Evolutionary conservation across 495 filamentous ascomycete species (phyloP).

Genomic region (Arthonia radiata): DNA sequence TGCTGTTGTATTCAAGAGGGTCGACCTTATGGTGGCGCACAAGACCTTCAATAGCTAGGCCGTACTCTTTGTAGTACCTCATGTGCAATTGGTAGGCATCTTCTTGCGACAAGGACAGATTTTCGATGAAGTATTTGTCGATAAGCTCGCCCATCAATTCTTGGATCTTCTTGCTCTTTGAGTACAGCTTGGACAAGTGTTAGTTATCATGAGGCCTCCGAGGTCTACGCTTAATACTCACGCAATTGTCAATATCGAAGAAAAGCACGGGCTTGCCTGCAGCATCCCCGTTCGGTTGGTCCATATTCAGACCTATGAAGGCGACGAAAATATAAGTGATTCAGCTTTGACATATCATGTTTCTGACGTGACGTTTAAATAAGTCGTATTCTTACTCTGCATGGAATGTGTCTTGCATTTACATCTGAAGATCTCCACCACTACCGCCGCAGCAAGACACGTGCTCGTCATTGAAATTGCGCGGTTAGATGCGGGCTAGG

Average conservation of each 20-base stretch:
- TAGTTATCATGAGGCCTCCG: too few species aligned
- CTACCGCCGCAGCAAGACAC: too few species aligned
- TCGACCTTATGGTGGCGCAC: slow-evolving; percentile 90
- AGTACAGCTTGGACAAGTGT: too few species aligned
- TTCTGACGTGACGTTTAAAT: neutral
- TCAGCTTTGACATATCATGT: too few species aligned
- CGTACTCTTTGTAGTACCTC: slow-evolving; percentile 88
- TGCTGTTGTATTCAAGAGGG: slow-evolving; percentile 74
- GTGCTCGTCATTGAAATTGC: too few species aligned
- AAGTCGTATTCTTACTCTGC: neutral
- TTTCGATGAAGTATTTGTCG: slow-evolving; percentile 58
- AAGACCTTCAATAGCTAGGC: slow-evolving; percentile 84
- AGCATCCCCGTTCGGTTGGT: neutral
- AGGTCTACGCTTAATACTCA: too few species aligned
- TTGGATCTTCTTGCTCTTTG: too few species aligned
- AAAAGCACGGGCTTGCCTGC: slow-evolving; percentile 37
- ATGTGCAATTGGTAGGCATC: slow-evolving; percentile 64
- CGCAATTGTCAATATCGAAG: slow-evolving; percentile 96
- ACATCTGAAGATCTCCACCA: too few species aligned
- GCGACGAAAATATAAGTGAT: too few species aligned
- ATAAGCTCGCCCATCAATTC: too few species aligned
- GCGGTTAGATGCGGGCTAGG: too few species aligned
- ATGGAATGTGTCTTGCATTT: neutral
- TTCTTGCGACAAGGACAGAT: slow-evolving; percentile 42
- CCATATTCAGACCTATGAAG: too few species aligned